Evolutionary conservation across 441 rosid genomes (phyloP), one percentile per base, ranked within the genome.

Genomic region (Gossypium trilobum): DNA sequence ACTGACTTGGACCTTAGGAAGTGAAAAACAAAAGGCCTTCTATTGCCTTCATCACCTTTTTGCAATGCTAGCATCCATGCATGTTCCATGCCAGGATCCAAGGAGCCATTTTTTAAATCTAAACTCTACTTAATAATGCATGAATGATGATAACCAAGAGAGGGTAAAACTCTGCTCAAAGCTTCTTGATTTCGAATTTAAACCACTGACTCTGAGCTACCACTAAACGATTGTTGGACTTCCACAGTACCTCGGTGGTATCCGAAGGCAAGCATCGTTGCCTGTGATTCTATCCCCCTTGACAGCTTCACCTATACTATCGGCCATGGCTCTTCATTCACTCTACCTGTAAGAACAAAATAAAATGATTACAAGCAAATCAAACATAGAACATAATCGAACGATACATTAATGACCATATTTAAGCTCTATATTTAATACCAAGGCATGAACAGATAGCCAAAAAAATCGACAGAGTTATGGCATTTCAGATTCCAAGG

Each of bases 301-400:
- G 20, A 51, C 31, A 33, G 10, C 36, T 55, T 4, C 8, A 9
- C 22, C 70, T 54, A 46, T 2, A 1, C 39, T 58, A 17, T 1
- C 4, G 23, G 44, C 39, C 44, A 27, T 27, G 59, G 58, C 54
- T 3, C 9, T 19, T 72, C 64, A 36, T 27, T 33, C 31, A 20
- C 65, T 19, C 55, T 4, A 68, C 65, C 80, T 68, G 60, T 10
- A 73, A 68, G 54, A 60, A 25, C 8, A 62, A 27, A 20, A 68
- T 48, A 51, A 60, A 62, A 67, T 57, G 29, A 52, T 70, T 57
- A 23, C 63, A n/a, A 58, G 63, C 63, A 58, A 13, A 23, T 4
- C 33, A 57, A 57, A 58, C 5, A 13, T 27, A 5, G 63, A 23
- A 13, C 51, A 31, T 5, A 0, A 52, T 5, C 46, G 70, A 65